Evolutionary conservation across 106 monocot genomes (phyloP).

Genomic region (Iris macrosiphon): DNA sequence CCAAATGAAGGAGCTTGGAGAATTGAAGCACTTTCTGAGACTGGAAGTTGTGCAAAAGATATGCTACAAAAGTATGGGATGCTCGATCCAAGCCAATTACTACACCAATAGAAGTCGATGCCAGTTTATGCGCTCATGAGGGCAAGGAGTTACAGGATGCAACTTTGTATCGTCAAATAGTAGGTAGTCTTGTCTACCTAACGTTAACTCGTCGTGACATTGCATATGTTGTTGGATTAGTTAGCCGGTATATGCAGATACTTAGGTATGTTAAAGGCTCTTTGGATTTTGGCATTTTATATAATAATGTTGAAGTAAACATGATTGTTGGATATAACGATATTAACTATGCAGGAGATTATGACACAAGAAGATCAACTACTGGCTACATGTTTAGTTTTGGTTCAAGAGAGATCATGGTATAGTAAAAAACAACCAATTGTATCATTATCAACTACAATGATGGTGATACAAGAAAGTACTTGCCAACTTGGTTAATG

Average conservation of each 20-base stretch:
- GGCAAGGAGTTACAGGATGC: neutral
- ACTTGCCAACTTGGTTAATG: neutral
- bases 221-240: neutral
- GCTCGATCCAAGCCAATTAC: neutral
- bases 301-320: neutral
- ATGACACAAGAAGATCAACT: neutral
- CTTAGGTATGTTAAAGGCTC: neutral
- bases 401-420: neutral
- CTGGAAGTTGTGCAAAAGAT: neutral
- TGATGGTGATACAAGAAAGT: neutral
- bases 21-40: too few species aligned
- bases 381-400: neutral
- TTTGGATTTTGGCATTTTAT: neutral
- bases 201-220: neutral
- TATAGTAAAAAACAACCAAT: neutral
- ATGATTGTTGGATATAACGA: neutral
- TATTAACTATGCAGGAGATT: neutral
- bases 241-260: neutral
- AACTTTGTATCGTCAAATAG: neutral
- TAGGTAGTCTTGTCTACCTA: constrained; percentile 1
- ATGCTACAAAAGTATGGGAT: too few species aligned
- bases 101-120: neutral
- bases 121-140: neutral
- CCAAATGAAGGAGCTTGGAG: too few species aligned
- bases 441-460: neutral